Conservation (phyloP, 805 yeast species). For the Ogataea philodendri region DNA sequence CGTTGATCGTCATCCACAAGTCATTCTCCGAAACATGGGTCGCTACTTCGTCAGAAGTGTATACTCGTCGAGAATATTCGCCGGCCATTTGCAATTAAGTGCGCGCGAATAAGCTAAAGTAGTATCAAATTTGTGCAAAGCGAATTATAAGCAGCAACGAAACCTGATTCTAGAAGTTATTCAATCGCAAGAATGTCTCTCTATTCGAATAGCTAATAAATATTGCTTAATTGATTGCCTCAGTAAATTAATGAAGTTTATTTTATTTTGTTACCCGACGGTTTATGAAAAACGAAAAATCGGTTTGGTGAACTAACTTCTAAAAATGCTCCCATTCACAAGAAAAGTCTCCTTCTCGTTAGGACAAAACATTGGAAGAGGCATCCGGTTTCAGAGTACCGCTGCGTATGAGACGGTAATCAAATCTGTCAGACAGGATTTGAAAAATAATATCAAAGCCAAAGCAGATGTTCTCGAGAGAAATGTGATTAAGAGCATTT, state of each 20-base stretch:
- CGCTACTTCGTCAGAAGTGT: constrained; percentile 42
- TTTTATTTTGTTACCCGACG: too few relatives aligned
- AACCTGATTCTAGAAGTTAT: too few relatives aligned
- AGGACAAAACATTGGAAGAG: background rate
- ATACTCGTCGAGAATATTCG: constrained; percentile 5
- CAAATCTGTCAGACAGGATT: constrained; percentile 31
- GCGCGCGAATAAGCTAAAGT: background rate
- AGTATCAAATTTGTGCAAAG: too few relatives aligned
- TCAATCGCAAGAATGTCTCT: too few relatives aligned
- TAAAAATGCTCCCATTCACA: constrained; percentile 3
- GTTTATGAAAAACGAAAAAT: too few relatives aligned
- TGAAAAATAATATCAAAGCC: constrained; percentile 34
- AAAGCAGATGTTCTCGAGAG: constrained; percentile 37
- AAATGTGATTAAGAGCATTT: constrained; percentile 39
- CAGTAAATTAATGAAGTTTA: too few relatives aligned
- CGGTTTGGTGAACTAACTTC: too few relatives aligned
- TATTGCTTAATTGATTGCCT: too few relatives aligned
- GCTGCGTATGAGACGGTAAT: constrained; percentile 31
- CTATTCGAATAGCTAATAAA: too few relatives aligned
- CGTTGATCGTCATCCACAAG: constrained; percentile 69
- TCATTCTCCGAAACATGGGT: constrained; percentile 48
- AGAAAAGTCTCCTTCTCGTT: constrained; percentile 1
- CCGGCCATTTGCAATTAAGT: constrained; percentile 1
- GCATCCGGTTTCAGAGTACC: constrained; percentile 29
- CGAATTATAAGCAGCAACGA: too few relatives aligned